A percentile compares a stretch with the other conserved stretches of the same genome.
phyloP scores from a whole-genome alignment of 1,139 yeast genomes.

The Pichia sp. region DNA sequence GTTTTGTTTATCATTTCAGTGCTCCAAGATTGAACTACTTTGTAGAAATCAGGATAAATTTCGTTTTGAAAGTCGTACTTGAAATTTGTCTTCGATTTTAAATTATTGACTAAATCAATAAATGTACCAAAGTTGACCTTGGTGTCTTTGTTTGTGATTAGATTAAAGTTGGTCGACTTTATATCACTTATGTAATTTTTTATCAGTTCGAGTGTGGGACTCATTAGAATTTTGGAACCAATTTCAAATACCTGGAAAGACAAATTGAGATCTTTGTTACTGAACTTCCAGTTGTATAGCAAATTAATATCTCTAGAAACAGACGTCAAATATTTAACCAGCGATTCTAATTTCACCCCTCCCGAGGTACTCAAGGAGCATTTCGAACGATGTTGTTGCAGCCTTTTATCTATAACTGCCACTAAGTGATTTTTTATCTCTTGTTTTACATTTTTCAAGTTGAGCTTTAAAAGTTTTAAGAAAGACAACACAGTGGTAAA shows the following conservation, averaged over 20 bases:
- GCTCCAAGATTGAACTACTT: constrained; percentile 26
- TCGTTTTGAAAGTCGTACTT: constrained; percentile 26
- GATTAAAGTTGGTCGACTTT: constrained; percentile 9
- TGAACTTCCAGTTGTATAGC: constrained; percentile 25
- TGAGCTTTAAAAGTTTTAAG: constrained; percentile 19
- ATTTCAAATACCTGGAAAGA: constrained; percentile 22
- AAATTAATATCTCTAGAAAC: constrained; percentile 24
- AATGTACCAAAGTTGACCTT: constrained; percentile 22
- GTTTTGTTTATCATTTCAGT: constrained; percentile 23
- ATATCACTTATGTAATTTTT: constrained; percentile 10
- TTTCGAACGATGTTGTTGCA: constrained; percentile 10
- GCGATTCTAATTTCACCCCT: constrained; percentile 15
- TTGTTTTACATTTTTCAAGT: constrained; percentile 19
- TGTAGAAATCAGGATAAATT: constrained; percentile 23
- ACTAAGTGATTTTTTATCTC: constrained; percentile 15
- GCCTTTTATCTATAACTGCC: constrained; percentile 7
- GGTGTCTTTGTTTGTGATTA: constrained; percentile 11
- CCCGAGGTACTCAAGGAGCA: constrained; percentile 1
- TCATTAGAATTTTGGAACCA: constrained; percentile 20
- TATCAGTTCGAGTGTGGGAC: constrained; percentile 18
- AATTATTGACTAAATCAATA: constrained; percentile 21
- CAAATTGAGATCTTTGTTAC: constrained; percentile 22
- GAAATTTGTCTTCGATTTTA: constrained; percentile 21
- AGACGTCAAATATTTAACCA: constrained; percentile 21
- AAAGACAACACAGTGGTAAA: constrained; percentile 24